Base-by-base conservation (phyloP, 169 alveolate species). In the Plasmodium knowlesi region DNA sequence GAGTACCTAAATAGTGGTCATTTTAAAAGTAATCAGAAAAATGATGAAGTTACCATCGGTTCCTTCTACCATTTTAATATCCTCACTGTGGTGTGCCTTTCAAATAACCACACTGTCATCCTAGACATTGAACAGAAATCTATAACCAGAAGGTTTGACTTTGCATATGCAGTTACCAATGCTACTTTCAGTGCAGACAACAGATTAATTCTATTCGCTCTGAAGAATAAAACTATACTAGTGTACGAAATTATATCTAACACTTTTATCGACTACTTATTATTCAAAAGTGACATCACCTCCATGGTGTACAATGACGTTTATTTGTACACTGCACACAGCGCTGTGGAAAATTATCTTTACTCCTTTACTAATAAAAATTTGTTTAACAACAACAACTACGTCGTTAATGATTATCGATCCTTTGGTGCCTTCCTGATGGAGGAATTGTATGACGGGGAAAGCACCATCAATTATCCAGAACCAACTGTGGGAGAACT, bases 71-170 rank as follows among this genome's bases (percentile, higher is more conserved):
- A 88, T 37, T 79, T 10, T 79, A 88, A 79, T 25, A 88, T 88
- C 10, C 80, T 88, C 30, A 88, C 94, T 4, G 94, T 79, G 57
- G 94, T 50, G 22, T 71, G 94, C 32, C 34, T 88, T 6, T 88
- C 94, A 61, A 88, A 88, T 57, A 79, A 88, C 41, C 71, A 88
- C 37, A 78, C 72, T 0, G 16, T 88, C 8, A 79, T 88, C 57
- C 25, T 88, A 61, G 94, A 88, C 50, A 88, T 88, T 41, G 94
- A 88, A 37, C 94, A 88, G 50, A 88, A 88, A 22, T 88, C 83
- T 25, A 61, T 88, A 30, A 79, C 89, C 8, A 76, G 94, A 88
- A 88, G 57, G 57, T 88, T 88, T 4, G 73, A 79, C 8, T 88
- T 88, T 70, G 22, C 88, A 3, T 72, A 30, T 72, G 43, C 82